These are phyloP conservation scores for Candida incommunis DNA, from an alignment of 805 yeast species.

Conservation along the genomic window DNA sequence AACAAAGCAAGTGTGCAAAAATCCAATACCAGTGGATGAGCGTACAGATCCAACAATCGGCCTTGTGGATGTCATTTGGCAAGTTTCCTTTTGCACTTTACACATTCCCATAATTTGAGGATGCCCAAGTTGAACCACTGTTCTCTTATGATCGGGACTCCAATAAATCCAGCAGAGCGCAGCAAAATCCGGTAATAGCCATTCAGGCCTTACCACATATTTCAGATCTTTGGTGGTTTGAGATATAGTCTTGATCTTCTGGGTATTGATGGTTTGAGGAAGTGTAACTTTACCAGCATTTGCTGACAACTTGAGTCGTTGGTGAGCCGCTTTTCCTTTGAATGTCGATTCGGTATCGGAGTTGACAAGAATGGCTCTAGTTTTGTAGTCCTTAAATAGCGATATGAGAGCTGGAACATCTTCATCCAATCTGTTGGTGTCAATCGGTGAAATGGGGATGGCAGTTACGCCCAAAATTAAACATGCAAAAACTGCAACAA, in stretches of 20 bases:
- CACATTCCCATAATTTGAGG: conserved; percentile 60
- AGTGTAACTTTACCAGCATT: conserved; percentile 18
- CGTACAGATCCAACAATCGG: conserved; percentile 80
- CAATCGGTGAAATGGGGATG: conserved; percentile 62
- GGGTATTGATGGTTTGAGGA: conserved; percentile 52
- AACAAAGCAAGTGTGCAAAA: conserved; percentile 66
- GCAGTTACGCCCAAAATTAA: conserved; percentile 68
- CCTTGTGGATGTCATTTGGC: conserved; percentile 57
- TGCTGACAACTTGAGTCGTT: conserved; percentile 36
- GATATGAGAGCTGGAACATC: conserved; percentile 56
- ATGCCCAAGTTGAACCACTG: conserved; percentile 44
- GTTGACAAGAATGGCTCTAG: conserved; percentile 62
- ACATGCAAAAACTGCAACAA: conserved; percentile 76
- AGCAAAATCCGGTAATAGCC: conserved; percentile 27
- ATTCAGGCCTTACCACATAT: conserved; percentile 12
- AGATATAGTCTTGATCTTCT: conserved; percentile 33
- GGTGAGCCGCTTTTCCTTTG: conserved; percentile 52
- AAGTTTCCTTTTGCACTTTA: conserved; percentile 82
- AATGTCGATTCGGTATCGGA: conserved; percentile 55
- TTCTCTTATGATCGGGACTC: conserved; percentile 56
- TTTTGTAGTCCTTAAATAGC: conserved; percentile 56
- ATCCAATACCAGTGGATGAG: conserved; percentile 76
- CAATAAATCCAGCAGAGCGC: conserved; percentile 56
- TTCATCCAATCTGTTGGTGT: conserved; percentile 50
- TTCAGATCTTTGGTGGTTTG: conserved; percentile 15